phyloP scores from a whole-genome alignment of 768 basidiomycete genomes.

The Chalciporus pseudorubinellus region DNA sequence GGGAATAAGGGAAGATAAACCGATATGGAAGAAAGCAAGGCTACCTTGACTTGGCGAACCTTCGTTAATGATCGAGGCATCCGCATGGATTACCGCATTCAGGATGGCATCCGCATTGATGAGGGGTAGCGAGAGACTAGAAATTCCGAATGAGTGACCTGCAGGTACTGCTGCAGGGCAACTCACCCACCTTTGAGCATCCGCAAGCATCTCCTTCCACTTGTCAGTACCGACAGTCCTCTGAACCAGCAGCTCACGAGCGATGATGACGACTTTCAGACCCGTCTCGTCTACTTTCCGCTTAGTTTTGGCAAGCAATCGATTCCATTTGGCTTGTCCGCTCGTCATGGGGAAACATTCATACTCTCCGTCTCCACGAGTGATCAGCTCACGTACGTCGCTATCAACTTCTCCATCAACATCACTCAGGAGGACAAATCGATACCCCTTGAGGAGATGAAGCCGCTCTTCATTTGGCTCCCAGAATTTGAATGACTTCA shows the following conservation, averaged over 20 bases:
- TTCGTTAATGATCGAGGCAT: constrained; percentile 33
- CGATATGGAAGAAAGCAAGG: not conserved
- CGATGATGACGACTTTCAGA: constrained; percentile 51
- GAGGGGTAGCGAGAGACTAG: constrained; percentile 43
- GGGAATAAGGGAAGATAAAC: not conserved
- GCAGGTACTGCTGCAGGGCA: not conserved
- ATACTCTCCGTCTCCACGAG: constrained; percentile 56
- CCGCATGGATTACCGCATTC: constrained; percentile 44
- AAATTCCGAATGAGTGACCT: constrained; percentile 6
- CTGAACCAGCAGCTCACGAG: constrained; percentile 45
- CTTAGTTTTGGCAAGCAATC: constrained; percentile 49
- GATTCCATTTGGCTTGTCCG: constrained; percentile 50
- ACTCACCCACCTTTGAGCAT: constrained; percentile 47
- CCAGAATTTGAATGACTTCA: constrained; percentile 60
- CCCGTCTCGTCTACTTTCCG: constrained; percentile 45
- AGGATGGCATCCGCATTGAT: constrained; percentile 47
- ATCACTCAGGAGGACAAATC: constrained; percentile 63
- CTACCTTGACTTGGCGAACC: constrained; percentile 22
- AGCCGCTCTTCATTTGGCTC: constrained; percentile 64
- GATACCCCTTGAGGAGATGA: constrained; percentile 48
- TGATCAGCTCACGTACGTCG: constrained; percentile 53
- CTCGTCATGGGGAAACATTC: constrained; percentile 57
- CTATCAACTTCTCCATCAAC: constrained; percentile 46
- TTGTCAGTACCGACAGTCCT: constrained; percentile 50
- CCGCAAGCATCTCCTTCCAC: constrained; percentile 53